Base-by-base conservation (phyloP, 73 alveolate species). In the Paramecium primaurelia region DNA sequence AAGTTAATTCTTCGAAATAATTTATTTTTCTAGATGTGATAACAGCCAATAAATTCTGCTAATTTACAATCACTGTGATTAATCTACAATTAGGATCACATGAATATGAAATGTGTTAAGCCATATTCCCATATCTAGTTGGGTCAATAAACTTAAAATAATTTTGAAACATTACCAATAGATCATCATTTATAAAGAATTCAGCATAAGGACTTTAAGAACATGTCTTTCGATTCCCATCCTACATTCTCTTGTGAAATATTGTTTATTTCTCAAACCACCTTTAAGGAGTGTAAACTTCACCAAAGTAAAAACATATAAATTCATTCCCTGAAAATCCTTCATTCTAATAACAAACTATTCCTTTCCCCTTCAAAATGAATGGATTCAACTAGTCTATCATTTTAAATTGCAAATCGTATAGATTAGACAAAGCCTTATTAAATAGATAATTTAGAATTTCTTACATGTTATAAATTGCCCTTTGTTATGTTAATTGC, bases 211-310 rank as follows among this genome's bases (percentile, higher is more conserved):
- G 91, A 80, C 44, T 80, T 42, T 40, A 14, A 7, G 44, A 47
- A 28, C 71, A 25, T n/a, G 16, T 22, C 14, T 80, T 80, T 44
- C 58, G 22, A 26, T 80, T 80, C 1, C 77, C 91, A 26, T 80
- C 91, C 28, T 80, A n/a, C 44, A 80, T 25, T 47, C 91, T 80
- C 47, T 80, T 80, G 2, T 80, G 32, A 12, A 42, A 28, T 32
- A 80, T 36, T 5, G 73, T 44, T 28, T 80, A 44, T 80, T 80
- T 80, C 28, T 80, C 91, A 47, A 45, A 80, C 91, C 91, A 80
- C 45, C 91, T 80, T 26, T 28, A 25, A 4, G 91, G 91, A 3
- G 91, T 80, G 16, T 80, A 80, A 0, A 80, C 71, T 80, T 80
- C 91, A 12, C 91, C 91, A 44, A 45, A 80, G 25, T 80, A 80